Percentiles rank a stretch among this genome's conserved stretches.
These are phyloP conservation scores for Scedosporium minutisporum DNA, from an alignment of 2,329 filamentous ascomycete species.

Conservation along the genomic window DNA sequence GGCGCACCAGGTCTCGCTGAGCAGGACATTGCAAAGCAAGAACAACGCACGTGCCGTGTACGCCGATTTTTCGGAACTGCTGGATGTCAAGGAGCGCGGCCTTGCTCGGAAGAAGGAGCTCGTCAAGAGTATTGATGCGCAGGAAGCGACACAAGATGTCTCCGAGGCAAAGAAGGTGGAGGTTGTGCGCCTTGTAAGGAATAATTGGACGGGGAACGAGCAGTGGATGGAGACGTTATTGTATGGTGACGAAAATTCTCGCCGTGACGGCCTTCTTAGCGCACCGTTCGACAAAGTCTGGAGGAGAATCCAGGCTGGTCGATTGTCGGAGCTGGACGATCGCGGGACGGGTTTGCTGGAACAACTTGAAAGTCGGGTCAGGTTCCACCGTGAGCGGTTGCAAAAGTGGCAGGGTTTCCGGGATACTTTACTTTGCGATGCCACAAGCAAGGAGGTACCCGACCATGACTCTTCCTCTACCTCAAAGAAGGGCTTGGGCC, in stretches of 20 bases:
- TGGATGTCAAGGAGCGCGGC: slow-evolving; percentile 53
- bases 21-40: slow-evolving; percentile 49
- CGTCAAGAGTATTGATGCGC: slow-evolving; percentile 21
- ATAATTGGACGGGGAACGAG: slow-evolving; percentile 71
- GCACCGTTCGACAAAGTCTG: slow-evolving; percentile 63
- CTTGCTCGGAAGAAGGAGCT: slow-evolving; percentile 45
- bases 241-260: slow-evolving; percentile 49
- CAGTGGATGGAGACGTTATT: slow-evolving; percentile 65
- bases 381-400: slow-evolving; percentile 57
- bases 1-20: slow-evolving; percentile 61
- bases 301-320: slow-evolving; percentile 52
- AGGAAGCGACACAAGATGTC: slow-evolving; percentile 19
- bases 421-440: slow-evolving; percentile 32
- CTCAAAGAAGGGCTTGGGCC: slow-evolving; percentile 34
- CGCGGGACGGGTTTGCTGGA: slow-evolving; percentile 48
- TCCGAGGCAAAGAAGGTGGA: slow-evolving; percentile 33
- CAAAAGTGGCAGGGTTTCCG: slow-evolving; percentile 66
- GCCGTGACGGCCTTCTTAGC: slow-evolving; percentile 54
- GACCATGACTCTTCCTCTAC: slow-evolving; percentile 9
- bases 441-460: slow-evolving; percentile 2
- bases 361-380: slow-evolving; percentile 60
- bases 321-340: slow-evolving; percentile 46
- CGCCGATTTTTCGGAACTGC: slow-evolving; percentile 50
- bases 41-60: slow-evolving; percentile 49
- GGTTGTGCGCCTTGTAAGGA: slow-evolving; percentile 51